Evolutionary conservation across 2,329 filamentous ascomycete species (phyloP), one percentile per base, ranked within the genome.

Genomic region (Fusarium aywerte): DNA sequence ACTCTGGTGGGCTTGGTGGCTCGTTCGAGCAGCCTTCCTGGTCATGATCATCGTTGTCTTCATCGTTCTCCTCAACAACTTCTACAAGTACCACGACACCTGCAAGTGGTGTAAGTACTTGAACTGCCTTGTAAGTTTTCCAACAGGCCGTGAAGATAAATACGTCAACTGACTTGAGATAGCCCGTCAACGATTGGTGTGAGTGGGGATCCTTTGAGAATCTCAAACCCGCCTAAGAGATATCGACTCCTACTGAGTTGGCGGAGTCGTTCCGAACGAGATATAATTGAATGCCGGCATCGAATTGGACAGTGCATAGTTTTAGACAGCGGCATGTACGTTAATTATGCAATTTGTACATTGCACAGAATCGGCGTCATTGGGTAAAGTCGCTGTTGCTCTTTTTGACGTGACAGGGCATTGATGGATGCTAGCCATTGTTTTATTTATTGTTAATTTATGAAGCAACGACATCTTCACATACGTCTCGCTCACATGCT

Each of bases 1-100:
- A 21, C 84, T 97, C 9, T 99, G 96, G 96, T 99, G 96, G 96
- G 91, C 83, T 7, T 99, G 96, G 96, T 98, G 95, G 95, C 79
- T 97, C 21, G 85, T 98, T 27, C 87, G 96, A 18, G 92, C 87
- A 1, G 92, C 86, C 0, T 90, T 91, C 23, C 81, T 99, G 50
- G 85, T 97, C 9, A 85, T 89, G n/a, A 91, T 94, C 32, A 83
- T 97, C 33, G 85, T 97, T 38, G 90, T 90, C 2, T 97, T 98
- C 76, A 91, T 97, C 63, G 81, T 97, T 42, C 82, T 99, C 52
- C 78, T 98, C 62, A 89, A 93, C 76, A 96, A 97, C 80, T 99
- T 99, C 77, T 98, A 98, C 80, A 87, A 90, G 36, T 59, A 56
- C 77, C 85, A 87, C 60, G 88, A 88, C 47, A 89, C 86, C 29